phyloP scores from a whole-genome alignment of 2,329 filamentous ascomycete species.

The Claviceps digitariae region DNA sequence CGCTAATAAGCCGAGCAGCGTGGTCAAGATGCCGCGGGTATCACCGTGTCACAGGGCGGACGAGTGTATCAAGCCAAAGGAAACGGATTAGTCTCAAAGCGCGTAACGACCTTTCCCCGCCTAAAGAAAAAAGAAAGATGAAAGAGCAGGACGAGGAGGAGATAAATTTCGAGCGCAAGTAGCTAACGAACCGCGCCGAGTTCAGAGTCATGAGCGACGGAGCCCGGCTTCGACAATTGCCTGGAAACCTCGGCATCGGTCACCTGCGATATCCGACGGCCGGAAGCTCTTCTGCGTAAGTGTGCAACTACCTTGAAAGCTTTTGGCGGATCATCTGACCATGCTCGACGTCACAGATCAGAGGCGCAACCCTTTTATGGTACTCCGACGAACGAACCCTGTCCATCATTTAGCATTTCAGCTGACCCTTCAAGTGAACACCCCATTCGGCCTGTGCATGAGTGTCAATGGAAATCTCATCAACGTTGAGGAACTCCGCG shows the following conservation, averaged over 20 bases:
- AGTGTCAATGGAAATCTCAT: conserved; percentile 84
- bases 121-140: neutral
- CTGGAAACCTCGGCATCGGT: conserved; percentile 69
- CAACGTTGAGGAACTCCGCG: conserved; percentile 55
- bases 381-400: neutral
- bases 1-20: conserved; percentile 3
- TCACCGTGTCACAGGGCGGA: conserved; percentile 64
- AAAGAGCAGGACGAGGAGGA: conserved; percentile 32
- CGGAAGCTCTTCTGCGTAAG: conserved; percentile 50
- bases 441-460: conserved; percentile 68
- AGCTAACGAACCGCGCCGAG: conserved; percentile 3
- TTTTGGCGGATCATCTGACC: neutral
- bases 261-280: conserved; percentile 85
- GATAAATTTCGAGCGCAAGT: conserved; percentile 37
- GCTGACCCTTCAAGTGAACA: conserved; percentile 40
- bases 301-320: neutral
- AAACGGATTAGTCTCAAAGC: neutral
- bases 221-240: conserved; percentile 40
- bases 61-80: conserved; percentile 83
- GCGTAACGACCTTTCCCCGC: neutral
- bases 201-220: conserved; percentile 29
- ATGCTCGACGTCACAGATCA: conserved; percentile 36
- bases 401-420: neutral
- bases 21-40: conserved; percentile 80
- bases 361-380: conserved; percentile 82